Percentiles rank a stretch among this genome's conserved stretches.
phyloP scores from a whole-genome alignment of 208 protist species.

The Angomonas ambiguus region DNA sequence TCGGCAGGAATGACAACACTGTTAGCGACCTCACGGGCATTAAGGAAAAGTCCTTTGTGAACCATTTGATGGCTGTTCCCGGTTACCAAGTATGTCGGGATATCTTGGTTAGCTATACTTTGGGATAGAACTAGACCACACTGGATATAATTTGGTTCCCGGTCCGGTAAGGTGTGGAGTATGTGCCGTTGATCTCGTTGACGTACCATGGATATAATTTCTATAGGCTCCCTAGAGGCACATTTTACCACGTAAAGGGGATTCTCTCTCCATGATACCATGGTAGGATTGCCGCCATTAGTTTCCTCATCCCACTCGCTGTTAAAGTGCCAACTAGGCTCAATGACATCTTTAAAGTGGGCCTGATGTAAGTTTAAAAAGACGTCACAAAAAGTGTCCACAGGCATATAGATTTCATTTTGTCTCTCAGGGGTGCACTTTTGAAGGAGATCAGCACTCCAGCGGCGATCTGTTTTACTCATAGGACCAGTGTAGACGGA shows the following conservation, averaged over 20 bases:
- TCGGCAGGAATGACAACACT: slow-evolving; percentile 38
- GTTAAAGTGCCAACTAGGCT: slow-evolving; percentile 30
- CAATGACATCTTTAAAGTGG: slow-evolving; percentile 20
- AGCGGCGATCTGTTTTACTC: slow-evolving; percentile 34
- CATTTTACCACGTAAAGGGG: slow-evolving; percentile 48
- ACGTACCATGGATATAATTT: slow-evolving; percentile 56
- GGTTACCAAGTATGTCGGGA: slow-evolving; percentile 73
- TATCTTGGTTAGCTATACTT: slow-evolving; percentile 22
- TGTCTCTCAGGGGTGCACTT: slow-evolving; percentile 13
- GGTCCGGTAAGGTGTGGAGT: slow-evolving; percentile 46
- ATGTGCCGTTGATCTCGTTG: slow-evolving; percentile 72
- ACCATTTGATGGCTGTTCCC: slow-evolving; percentile 72
- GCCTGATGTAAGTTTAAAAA: slow-evolving; percentile 45
- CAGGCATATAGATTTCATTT: slow-evolving; percentile 56
- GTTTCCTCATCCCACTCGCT: slow-evolving; percentile 52
- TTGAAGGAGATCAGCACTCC: slow-evolving; percentile 27
- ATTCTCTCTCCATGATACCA: slow-evolving; percentile 53
- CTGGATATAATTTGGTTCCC: slow-evolving; percentile 57
- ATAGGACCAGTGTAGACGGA: slow-evolving; percentile 55
- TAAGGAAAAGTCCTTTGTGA: slow-evolving; percentile 57
- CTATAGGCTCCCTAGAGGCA: slow-evolving; percentile 22
- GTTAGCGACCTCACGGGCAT: slow-evolving; percentile 60
- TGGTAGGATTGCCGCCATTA: slow-evolving; percentile 45
- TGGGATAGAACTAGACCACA: slow-evolving; percentile 56
- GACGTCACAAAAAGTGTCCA: slow-evolving; percentile 32